Evolutionary conservation across 78 protist genomes (phyloP).

Genomic region (Monosiga brevicollis): DNA sequence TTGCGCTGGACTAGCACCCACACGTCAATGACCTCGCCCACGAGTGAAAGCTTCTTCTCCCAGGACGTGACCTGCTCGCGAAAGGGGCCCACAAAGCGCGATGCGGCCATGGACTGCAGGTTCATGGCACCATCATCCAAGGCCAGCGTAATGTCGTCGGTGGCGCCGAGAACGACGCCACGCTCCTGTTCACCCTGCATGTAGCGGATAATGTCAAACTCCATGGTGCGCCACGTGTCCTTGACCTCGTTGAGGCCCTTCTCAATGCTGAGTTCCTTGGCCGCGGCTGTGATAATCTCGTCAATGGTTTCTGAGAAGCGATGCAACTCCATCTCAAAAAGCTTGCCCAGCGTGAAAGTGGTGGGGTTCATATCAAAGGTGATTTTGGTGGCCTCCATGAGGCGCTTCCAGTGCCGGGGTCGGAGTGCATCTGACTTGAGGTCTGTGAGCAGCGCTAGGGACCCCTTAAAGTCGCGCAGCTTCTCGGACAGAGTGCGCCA

Average conservation of each 20-base stretch:
- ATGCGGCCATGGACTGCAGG: constrained; percentile 52
- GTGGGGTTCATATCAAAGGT: constrained; percentile 30
- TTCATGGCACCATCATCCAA: constrained; percentile 69
- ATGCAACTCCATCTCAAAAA: constrained; percentile 62
- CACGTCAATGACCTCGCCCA: constrained; percentile 52
- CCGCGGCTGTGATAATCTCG: constrained; percentile 51
- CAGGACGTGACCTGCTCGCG: constrained; percentile 47
- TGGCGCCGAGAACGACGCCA: constrained; percentile 36
- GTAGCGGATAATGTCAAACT: constrained; percentile 42
- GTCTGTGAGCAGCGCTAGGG: constrained; percentile 59
- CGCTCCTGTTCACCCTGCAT: constrained; percentile 28
- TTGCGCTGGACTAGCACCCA: constrained; percentile 71
- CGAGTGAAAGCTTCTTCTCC: constrained; percentile 60
- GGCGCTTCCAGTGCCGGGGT: constrained; percentile 80
- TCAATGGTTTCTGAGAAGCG: constrained; percentile 38
- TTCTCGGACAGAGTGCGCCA: constrained; percentile 11
- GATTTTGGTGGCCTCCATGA: constrained; percentile 52
- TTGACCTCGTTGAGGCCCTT: constrained; percentile 31
- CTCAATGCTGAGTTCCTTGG: constrained; percentile 68
- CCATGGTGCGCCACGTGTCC: constrained; percentile 45
- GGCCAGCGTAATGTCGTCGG: constrained; percentile 50
- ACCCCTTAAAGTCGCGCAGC: constrained; percentile 40
- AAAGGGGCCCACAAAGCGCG: constrained; percentile 49
- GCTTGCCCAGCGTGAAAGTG: constrained; percentile 41
- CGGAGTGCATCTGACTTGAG: constrained; percentile 66